Evolutionary conservation across 345 rosid species (phyloP).

Genomic region (Ceriops zippeliana): DNA sequence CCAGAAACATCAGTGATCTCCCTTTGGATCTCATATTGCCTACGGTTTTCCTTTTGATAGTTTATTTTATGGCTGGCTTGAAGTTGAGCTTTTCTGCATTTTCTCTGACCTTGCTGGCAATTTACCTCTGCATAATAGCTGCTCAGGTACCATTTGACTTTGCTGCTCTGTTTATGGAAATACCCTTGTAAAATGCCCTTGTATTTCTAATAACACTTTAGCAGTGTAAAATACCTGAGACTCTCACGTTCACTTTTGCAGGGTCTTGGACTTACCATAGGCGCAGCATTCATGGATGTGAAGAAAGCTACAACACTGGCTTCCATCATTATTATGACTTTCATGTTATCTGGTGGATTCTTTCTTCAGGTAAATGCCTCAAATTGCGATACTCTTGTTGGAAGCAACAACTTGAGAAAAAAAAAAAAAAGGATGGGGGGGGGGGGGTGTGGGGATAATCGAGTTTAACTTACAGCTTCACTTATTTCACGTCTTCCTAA

Average conservation of each 20-base stretch:
- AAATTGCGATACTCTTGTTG: neutral
- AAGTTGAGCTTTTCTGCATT: constrained; percentile 61
- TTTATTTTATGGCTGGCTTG: constrained; percentile 94
- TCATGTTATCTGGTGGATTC: constrained; percentile 92
- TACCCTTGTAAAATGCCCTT: neutral
- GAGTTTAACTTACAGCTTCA: too few relatives aligned
- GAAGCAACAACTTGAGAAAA: too few relatives aligned
- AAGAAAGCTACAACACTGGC: constrained; percentile 93
- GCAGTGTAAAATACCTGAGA: too few relatives aligned
- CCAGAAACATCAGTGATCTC: constrained; percentile 91
- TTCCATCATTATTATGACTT: constrained; percentile 92
- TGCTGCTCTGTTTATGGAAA: too few relatives aligned
- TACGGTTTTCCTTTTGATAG: constrained; percentile 70
- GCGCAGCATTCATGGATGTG: constrained; percentile 88
- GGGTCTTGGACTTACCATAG: constrained; percentile 98
- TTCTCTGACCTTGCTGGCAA: constrained; percentile 69
- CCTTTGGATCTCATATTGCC: constrained; percentile 88
- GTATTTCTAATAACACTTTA: neutral
- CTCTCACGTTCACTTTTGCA: constrained; percentile 12
- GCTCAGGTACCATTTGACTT: constrained; percentile 58
- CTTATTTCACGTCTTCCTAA: too few relatives aligned
- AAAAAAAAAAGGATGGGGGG: too few relatives aligned
- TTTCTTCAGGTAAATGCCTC: constrained; percentile 61
- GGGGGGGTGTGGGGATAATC: too few relatives aligned
- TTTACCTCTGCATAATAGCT: constrained; percentile 82